Evolutionary conservation across 1,284 basidiomycete genomes (phyloP).

Genomic region (Anthracocystis setariae): DNA sequence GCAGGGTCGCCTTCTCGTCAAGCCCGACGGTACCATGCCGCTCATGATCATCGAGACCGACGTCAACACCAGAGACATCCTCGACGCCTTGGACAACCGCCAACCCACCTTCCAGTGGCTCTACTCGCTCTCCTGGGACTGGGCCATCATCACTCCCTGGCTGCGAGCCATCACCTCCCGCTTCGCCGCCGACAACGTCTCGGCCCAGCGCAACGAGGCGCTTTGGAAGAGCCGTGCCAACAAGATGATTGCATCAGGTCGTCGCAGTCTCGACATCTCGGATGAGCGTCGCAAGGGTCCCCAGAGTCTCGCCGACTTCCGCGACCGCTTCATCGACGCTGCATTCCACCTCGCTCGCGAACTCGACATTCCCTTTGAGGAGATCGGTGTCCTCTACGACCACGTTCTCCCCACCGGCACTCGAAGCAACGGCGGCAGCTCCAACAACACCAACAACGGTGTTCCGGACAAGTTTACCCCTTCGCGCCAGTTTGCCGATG

Average conservation of each 20-base stretch:
- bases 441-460: conserved; percentile 4
- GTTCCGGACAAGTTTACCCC: conserved; percentile 40
- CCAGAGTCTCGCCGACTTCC: conserved; percentile 68
- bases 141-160: conserved; percentile 70
- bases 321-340: conserved; percentile 70
- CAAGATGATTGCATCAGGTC: conserved; percentile 56
- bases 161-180: conserved; percentile 68
- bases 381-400: conserved; percentile 75
- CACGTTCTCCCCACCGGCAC: conserved; percentile 71
- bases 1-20: conserved; percentile 70
- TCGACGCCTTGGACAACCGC: conserved; percentile 70
- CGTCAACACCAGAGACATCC: conserved; percentile 68
- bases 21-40: conserved; percentile 71
- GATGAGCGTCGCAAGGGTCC: conserved; percentile 45
- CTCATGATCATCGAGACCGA: conserved; percentile 71
- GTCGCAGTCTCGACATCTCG: conserved; percentile 42
- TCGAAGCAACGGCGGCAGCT: conserved; percentile 14
- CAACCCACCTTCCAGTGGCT: conserved; percentile 72
- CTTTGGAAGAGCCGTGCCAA: conserved; percentile 51
- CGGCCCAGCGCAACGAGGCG: conserved; percentile 47
- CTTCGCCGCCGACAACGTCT: conserved; percentile 38
- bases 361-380: conserved; percentile 70
- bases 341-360: conserved; percentile 69
- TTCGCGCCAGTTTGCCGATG: conserved; percentile 49
- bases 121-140: conserved; percentile 71